Evolutionary conservation across 352 stramenopile species (phyloP), one percentile per base, ranked within the genome.

Genomic region (Phytophthora chlamydospora): DNA sequence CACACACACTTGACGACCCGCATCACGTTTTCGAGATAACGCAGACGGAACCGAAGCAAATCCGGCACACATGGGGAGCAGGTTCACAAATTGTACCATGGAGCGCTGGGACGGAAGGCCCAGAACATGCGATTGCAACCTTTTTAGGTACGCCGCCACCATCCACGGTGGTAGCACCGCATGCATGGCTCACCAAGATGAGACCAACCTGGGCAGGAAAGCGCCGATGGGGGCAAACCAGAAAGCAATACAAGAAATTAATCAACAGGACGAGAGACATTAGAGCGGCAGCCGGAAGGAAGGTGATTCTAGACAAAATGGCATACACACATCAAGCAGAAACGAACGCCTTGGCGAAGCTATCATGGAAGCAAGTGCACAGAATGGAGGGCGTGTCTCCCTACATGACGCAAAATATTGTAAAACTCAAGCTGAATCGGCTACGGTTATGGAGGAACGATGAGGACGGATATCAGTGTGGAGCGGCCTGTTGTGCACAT

Each of bases 391-490:
- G 32, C 0, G 32, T 45, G 1, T 17, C 40, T 1, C 10, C 54
- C 3, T 62, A 62, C 11, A 34, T 50, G 6, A 49, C 13, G 6
- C 44, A 56, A 31, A 62, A 43, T 11, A 19, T 62, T 1, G 7
- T 48, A 4, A n/a, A 19, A 16, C 27, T 62, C 0, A 54, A 49
- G 27, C 3, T n/a, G n/a, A n/a, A n/a, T n/a, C n/a, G n/a, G n/a
- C n/a, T n/a, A n/a, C n/a, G n/a, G n/a, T n/a, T n/a, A n/a, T n/a
- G n/a, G n/a, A n/a, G n/a, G n/a, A n/a, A n/a, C n/a, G n/a, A n/a
- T 4, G 35, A 53, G 11, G 3, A 9, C 0, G 27, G 33, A 4
- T 61, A 14, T 17, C 10, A n/a, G 8, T 49, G 54, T 9, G 2
- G 7, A 14, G 33, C 17, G 6, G 12, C 6, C 0, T n/a, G 19